Evolutionary conservation across 208 protist genomes (phyloP).

Genomic region (Trypanosoma conorhini): DNA sequence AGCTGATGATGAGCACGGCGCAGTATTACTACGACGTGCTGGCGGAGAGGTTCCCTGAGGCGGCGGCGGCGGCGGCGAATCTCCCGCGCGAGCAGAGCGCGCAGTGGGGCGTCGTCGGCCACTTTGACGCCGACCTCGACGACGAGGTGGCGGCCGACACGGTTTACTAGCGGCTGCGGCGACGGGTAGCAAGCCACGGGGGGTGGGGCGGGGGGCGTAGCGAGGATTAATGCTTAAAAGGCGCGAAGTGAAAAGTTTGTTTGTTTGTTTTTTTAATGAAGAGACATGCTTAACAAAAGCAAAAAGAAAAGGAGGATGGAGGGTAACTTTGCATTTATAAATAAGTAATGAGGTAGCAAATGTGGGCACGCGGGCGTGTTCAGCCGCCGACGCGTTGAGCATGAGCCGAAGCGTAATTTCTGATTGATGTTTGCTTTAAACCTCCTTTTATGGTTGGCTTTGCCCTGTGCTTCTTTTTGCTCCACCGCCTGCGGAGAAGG

Average conservation of each 20-base stretch:
- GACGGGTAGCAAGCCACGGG: background rate
- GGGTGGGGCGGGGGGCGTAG: background rate
- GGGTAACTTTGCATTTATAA: background rate
- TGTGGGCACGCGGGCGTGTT: no score
- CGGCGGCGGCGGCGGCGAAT: slow-evolving; percentile 34
- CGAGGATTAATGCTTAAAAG: background rate
- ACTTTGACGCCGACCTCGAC: slow-evolving; percentile 89
- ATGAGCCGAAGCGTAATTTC: background rate
- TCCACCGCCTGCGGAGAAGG: background rate
- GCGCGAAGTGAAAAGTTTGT: background rate
- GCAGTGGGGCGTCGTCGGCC: slow-evolving; percentile 59
- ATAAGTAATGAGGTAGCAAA: no score
- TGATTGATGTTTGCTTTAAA: background rate
- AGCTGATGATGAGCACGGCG: slow-evolving; percentile 80
- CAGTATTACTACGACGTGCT: slow-evolving; percentile 81
- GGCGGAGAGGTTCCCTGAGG: slow-evolving; percentile 41
- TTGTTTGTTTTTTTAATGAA: no score
- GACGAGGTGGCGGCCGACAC: slow-evolving; percentile 84
- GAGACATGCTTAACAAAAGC: background rate
- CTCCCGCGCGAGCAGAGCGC: slow-evolving; percentile 56
- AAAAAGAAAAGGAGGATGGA: background rate
- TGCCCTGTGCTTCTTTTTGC: background rate
- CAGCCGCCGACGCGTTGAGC: background rate
- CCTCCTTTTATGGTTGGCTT: slow-evolving; percentile 5
- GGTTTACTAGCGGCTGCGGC: slow-evolving; percentile 41